phyloP scores from a whole-genome alignment of 352 stramenopile species.

The Globisporangium nodosum region DNA sequence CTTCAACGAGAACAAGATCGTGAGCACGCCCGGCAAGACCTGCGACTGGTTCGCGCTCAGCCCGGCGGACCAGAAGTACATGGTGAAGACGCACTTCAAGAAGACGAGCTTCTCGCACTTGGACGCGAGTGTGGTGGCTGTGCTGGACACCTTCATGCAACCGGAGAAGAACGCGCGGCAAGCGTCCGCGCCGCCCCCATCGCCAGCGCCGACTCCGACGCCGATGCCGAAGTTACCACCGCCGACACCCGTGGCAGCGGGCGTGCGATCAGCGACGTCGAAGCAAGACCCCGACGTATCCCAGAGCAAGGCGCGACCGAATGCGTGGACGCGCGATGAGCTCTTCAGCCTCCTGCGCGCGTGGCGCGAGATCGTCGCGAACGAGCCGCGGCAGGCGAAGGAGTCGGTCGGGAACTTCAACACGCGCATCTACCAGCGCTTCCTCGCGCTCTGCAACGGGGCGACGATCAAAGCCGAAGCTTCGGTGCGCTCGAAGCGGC shows the following conservation, averaged over 20 bases:
- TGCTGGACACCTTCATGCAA: conserved; percentile 8
- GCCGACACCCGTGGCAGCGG: neutral
- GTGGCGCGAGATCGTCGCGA: conserved; percentile 2
- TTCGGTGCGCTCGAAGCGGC: conserved; percentile 8
- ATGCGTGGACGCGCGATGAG: conserved; percentile 11
- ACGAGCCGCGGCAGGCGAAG: neutral
- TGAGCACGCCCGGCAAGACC: neutral
- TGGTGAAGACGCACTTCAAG: conserved; percentile 12
- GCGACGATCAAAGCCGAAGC: conserved; percentile 4
- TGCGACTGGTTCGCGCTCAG: conserved; percentile 11
- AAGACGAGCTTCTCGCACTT: conserved; percentile 15
- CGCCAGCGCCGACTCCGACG: neutral
- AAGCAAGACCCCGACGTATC: neutral
- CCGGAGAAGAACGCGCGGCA: neutral
- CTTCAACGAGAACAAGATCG: conserved; percentile 7
- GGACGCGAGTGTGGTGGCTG: conserved; percentile 4
- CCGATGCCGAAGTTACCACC: neutral
- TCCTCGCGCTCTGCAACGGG: conserved; percentile 1
- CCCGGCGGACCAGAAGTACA: conserved; percentile 7
- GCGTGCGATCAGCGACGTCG: neutral
- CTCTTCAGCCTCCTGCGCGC: conserved; percentile 5
- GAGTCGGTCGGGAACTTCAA: conserved; percentile 8
- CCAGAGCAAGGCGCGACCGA: conserved; percentile 2
- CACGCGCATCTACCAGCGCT: conserved; percentile 7
- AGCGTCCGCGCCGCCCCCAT: neutral